Conservation (phyloP, 768 basidiomycete genomes). For the Galerina sulciceps region DNA sequence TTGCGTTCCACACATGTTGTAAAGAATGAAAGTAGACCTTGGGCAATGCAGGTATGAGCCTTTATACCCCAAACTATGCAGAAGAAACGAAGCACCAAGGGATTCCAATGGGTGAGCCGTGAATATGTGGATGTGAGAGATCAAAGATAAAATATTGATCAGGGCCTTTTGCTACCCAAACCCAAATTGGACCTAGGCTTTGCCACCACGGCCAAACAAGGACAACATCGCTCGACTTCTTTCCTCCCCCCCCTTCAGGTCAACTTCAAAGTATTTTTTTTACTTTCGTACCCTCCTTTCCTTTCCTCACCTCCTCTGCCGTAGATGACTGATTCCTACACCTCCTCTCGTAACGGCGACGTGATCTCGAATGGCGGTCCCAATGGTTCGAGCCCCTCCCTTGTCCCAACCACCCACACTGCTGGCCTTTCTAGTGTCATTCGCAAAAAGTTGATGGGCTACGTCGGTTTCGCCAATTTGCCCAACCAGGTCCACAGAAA, state of each 20-base stretch:
- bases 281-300: conserved; percentile 32
- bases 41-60: not conserved
- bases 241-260: conserved; percentile 56
- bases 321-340: conserved; percentile 79
- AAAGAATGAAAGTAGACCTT: not conserved
- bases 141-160: conserved; percentile 20
- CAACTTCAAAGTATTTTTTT: conserved; percentile 58
- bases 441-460: conserved; percentile 94
- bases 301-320: conserved; percentile 31
- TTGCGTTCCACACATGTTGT: conserved; percentile 10
- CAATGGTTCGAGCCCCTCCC: conserved; percentile 69
- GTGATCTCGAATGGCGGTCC: conserved; percentile 59
- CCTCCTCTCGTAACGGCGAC: conserved; percentile 70
- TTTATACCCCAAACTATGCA: not conserved
- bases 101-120: conserved; percentile 35
- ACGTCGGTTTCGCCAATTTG: conserved; percentile 95
- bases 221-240: conserved; percentile 51
- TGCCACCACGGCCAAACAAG: conserved; percentile 52
- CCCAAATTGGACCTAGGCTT: conserved; percentile 45
- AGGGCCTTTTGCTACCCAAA: conserved; percentile 54
- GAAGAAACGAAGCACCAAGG: conserved; percentile 18
- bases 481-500: conserved; percentile 99
- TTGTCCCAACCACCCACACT: conserved; percentile 42
- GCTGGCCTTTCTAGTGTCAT: conserved; percentile 50
- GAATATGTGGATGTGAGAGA: not conserved